Percentiles rank a stretch among this genome's conserved stretches.
These are phyloP conservation scores for Cordyceps javanica DNA, from an alignment of 2,329 filamentous ascomycete species.

Conservation along the genomic window DNA sequence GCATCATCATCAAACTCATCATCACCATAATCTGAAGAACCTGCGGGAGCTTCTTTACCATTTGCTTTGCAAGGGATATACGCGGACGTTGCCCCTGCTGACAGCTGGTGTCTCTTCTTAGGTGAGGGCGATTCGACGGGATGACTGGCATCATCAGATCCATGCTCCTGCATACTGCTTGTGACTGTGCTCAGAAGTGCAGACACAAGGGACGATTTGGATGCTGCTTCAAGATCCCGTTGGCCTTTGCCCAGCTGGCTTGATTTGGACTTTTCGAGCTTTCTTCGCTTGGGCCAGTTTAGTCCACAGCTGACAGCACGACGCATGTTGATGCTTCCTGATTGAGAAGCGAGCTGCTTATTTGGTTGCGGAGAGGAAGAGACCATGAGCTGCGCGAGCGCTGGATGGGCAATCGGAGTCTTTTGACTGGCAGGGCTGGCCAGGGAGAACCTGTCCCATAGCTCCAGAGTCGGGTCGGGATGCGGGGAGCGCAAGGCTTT, in stretches of 20 bases:
- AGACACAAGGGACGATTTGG: conserved; percentile 52
- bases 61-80: not conserved
- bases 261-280: conserved; percentile 43
- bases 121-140: conserved; percentile 38
- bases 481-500: conserved; percentile 59
- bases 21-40: conserved; percentile 46
- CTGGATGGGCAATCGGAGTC: conserved; percentile 44
- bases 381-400: conserved; percentile 59
- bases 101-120: conserved; percentile 28
- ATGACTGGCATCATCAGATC: conserved; percentile 25
- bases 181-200: conserved; percentile 62
- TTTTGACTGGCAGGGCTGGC: conserved; percentile 34
- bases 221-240: conserved; percentile 41
- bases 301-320: conserved; percentile 63
- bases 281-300: conserved; percentile 67
- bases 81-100: not conserved
- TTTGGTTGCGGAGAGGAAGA: conserved; percentile 63
- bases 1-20: conserved; percentile 56
- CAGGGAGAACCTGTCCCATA: conserved; percentile 71
- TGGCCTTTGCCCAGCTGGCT: conserved; percentile 26
- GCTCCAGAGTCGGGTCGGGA: conserved; percentile 64
- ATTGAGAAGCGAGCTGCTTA: conserved; percentile 34
- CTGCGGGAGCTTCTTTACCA: conserved; percentile 12
- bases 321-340: conserved; percentile 43
- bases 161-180: conserved; percentile 42